Base-by-base conservation (phyloP, 2,329 filamentous ascomycete genomes). In the Bipolaris bicolor region DNA sequence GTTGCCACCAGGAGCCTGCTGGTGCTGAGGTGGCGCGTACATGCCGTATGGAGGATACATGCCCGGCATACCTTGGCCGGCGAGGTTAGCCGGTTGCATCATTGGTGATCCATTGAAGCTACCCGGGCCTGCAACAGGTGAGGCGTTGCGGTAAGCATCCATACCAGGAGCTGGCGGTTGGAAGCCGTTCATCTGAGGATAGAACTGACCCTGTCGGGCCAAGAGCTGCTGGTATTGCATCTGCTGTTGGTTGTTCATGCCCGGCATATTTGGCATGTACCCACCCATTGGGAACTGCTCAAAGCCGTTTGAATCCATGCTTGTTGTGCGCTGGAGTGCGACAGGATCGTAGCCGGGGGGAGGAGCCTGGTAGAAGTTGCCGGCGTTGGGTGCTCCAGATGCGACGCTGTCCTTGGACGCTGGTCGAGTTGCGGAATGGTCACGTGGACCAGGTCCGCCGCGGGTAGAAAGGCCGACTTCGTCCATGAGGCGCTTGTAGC, bases 401-500 rank as follows among this genome's bases (percentile, higher is more conserved):
- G 66, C 68, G 15, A 67, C 65, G 57, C 73, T 75, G 39, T 74
- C 73, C 57, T 74, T 76, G n/a, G 72, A 75, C 24, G 71, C 74
- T 20, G 74, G 72, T 11, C 75, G 70, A 13, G 75, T 73, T n/a
- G 68, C 62, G 7, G 73, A 76, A 49, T 72, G 70, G 20, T 77
- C 74, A 20, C 75, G 72, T 52, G 74, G 69, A 24, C 68, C 70
- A 37, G 78, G 75, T 49, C 79, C 78, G 50, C 76, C 76, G 40
- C 81, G 79, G 16, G 81, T 82, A 1, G 94, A 96, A 36, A 99
- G 80, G 58, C 94, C 93, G 66, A 99, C 95, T 75, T 99, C 95
- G 70, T 99, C 95, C 95, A 99, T 99, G 58, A 99, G 81, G 51
- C 95, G 90, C 83, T 98, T 99, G 81, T 99, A 99, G 50, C 95